phyloP scores from a whole-genome alignment of 306 rosid species.

The Coriaria nepalensis region DNA sequence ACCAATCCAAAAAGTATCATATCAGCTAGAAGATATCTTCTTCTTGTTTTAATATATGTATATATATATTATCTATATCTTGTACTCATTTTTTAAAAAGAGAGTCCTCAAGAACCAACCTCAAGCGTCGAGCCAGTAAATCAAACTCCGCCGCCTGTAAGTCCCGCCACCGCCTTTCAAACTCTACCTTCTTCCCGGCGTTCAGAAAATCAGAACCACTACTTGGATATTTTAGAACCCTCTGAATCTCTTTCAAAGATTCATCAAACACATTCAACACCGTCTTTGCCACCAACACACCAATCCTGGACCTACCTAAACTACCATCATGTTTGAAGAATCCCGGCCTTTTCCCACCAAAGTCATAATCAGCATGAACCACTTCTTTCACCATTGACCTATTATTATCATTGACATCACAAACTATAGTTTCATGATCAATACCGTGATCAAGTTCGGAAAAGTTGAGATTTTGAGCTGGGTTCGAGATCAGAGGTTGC shows the following conservation, averaged over 20 bases:
- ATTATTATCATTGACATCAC: background rate
- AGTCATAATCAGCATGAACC: background rate
- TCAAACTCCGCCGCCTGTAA: conserved; percentile 20
- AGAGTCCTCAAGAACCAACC: conserved; percentile 19
- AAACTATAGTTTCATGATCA: background rate
- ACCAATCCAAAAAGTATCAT: too few species aligned
- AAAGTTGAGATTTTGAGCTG: background rate
- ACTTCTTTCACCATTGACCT: background rate
- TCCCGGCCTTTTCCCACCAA: background rate
- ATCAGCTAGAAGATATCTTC: too few species aligned
- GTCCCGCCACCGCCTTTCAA: conserved; percentile 19
- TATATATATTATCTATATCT: too few species aligned
- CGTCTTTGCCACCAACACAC: conserved; percentile 10
- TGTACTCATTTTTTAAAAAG: conserved; percentile 8
- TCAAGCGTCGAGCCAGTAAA: conserved; percentile 15
- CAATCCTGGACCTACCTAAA: conserved; percentile 1
- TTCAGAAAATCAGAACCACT: background rate
- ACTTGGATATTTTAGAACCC: background rate
- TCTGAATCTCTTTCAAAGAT: conserved; percentile 16
- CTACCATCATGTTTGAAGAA: background rate
- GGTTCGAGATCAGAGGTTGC: background rate
- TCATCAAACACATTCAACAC: conserved; percentile 24
- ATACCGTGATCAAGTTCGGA: background rate
- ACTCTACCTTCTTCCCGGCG: conserved; percentile 1
- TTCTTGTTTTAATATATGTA: too few species aligned